A percentile compares a stretch with the other conserved stretches of the same genome.
Conservation (phyloP, 768 basidiomycete genomes). For the Boletus insuetus region DNA sequence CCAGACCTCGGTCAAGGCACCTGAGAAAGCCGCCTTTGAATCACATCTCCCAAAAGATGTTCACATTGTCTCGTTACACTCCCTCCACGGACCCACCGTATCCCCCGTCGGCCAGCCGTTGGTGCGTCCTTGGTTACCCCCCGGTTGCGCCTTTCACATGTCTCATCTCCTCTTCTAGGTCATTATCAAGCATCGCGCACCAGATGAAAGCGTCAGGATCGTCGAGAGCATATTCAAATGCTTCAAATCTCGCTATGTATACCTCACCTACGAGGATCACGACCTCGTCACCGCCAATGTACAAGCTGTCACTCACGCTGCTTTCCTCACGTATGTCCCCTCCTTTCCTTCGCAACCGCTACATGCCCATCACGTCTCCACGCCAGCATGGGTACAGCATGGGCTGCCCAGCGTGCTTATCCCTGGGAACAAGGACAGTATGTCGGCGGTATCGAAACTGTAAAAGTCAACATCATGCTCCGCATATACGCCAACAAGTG, state of each 20-base stretch:
- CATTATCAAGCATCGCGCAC: constrained; percentile 81
- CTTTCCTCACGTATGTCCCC: constrained; percentile 77
- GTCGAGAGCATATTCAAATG: constrained; percentile 83
- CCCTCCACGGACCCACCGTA: constrained; percentile 90
- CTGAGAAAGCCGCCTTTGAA: constrained; percentile 89
- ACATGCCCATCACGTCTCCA: constrained; percentile 1
- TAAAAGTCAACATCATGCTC: constrained; percentile 92
- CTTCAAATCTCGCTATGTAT: constrained; percentile 82
- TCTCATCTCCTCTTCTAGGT: constrained; percentile 48
- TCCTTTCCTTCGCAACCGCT: neutral
- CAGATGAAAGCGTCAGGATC: constrained; percentile 64
- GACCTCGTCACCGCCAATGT: constrained; percentile 97
- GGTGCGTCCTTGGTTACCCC: constrained; percentile 42
- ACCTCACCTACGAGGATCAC: constrained; percentile 95
- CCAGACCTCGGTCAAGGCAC: constrained; percentile 96
- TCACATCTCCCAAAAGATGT: constrained; percentile 81
- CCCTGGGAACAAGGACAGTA: constrained; percentile 97
- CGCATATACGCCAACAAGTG: constrained; percentile 97
- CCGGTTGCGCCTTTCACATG: neutral
- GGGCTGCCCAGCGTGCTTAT: constrained; percentile 72
- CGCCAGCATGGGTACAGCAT: constrained; percentile 94
- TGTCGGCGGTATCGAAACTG: constrained; percentile 95
- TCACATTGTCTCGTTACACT: constrained; percentile 90
- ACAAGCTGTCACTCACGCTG: constrained; percentile 97
- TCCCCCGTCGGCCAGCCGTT: constrained; percentile 87